phyloP scores from a whole-genome alignment of 805 yeast genomes.

The Saccharomyces paradoxus region DNA sequence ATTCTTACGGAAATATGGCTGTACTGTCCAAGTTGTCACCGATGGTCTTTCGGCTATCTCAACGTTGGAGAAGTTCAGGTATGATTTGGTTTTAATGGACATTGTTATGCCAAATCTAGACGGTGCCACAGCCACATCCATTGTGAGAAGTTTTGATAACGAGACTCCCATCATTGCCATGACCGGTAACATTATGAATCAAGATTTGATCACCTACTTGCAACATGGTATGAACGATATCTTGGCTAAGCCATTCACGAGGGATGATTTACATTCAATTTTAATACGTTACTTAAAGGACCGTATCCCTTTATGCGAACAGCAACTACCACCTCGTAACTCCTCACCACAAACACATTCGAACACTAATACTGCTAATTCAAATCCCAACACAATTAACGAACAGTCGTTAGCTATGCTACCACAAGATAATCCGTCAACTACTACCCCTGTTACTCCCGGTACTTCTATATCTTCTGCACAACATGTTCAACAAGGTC shows the following conservation, averaged over 20 bases:
- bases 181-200: conserved; percentile 84
- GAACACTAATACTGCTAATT: neutral
- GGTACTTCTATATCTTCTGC: neutral
- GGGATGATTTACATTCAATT: conserved; percentile 71
- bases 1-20: conserved; percentile 79
- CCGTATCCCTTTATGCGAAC: conserved; percentile 33
- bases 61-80: conserved; percentile 59
- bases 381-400: neutral
- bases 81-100: conserved; percentile 77
- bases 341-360: conserved; percentile 2
- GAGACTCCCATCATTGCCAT: conserved; percentile 87
- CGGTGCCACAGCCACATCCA: conserved; percentile 85
- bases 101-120: conserved; percentile 83
- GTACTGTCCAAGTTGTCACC: conserved; percentile 84
- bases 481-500: neutral
- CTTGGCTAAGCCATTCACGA: conserved; percentile 88
- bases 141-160: conserved; percentile 76
- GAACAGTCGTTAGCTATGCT: neutral
- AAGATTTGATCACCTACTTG: conserved; percentile 69
- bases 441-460: neutral
- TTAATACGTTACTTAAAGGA: conserved; percentile 63
- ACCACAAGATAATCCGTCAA: neutral
- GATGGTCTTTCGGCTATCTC: conserved; percentile 88
- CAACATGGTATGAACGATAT: conserved; percentile 90
- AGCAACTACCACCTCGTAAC: conserved; percentile 9